Evolutionary conservation across 805 yeast genomes (phyloP).

Genomic region (Zygotorulaspora florentina): DNA sequence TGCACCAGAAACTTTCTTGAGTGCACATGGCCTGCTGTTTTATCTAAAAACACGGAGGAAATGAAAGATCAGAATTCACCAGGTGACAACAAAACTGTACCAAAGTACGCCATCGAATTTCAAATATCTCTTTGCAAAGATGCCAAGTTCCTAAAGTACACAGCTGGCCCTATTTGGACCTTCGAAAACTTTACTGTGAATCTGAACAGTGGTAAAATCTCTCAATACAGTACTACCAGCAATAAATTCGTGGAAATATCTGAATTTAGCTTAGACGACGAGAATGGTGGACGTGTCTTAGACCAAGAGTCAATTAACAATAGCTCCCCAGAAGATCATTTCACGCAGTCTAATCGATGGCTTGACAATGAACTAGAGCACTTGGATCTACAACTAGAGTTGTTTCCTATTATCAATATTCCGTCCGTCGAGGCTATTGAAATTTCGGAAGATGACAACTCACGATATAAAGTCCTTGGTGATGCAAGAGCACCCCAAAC

Average conservation of each 20-base stretch:
- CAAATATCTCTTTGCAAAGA: conserved; percentile 1
- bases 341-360: too few relatives aligned
- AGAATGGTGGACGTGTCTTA: neutral
- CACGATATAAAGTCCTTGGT: neutral
- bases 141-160: conserved; percentile 3
- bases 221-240: neutral
- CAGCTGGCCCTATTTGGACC: neutral
- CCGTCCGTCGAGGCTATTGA: too few relatives aligned
- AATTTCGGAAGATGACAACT: too few relatives aligned
- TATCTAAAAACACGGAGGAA: neutral
- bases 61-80: neutral
- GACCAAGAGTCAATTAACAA: neutral
- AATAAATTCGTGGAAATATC: neutral
- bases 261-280: neutral
- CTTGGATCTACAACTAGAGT: conserved; percentile 8
- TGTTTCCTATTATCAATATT: conserved; percentile 1
- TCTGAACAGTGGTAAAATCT: conserved; percentile 3
- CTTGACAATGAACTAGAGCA: neutral
- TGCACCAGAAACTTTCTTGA: conserved; percentile 12
- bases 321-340: too few relatives aligned
- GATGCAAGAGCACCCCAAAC: conserved; percentile 4
- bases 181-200: conserved; percentile 5
- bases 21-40: conserved; percentile 10
- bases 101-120: neutral
- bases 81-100: neutral